Evolutionary conservation across 2,329 filamentous ascomycete species (phyloP).

Genomic region (Lecanoromycetidae sp.): DNA sequence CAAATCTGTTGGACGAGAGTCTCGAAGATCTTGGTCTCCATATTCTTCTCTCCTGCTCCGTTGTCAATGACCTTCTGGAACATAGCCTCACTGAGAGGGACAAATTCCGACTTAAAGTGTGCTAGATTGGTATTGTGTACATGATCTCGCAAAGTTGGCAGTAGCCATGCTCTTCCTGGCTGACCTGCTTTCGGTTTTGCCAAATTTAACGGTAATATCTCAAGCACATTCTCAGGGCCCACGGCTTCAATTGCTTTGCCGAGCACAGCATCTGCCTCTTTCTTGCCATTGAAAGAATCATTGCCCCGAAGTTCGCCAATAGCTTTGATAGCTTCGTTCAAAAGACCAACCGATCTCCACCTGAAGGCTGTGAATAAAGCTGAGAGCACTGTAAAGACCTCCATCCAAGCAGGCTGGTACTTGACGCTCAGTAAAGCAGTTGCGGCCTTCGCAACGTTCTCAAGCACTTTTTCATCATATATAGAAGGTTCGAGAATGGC

Average conservation of each 20-base stretch:
- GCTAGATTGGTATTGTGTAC: constrained; percentile 76
- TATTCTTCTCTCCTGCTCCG: constrained; percentile 71
- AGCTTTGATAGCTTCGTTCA: constrained; percentile 61
- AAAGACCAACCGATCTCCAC: constrained; percentile 71
- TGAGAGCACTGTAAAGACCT: constrained; percentile 79
- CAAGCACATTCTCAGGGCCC: constrained; percentile 74
- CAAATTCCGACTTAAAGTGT: constrained; percentile 76
- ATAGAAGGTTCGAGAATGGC: constrained; percentile 81
- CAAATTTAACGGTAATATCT: constrained; percentile 76
- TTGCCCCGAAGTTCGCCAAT: constrained; percentile 81
- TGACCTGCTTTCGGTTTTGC: constrained; percentile 63
- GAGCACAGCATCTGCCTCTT: constrained; percentile 83
- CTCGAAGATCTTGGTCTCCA: constrained; percentile 96
- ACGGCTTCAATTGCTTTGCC: constrained; percentile 79
- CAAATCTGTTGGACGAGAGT: constrained; percentile 92
- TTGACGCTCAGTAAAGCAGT: constrained; percentile 72
- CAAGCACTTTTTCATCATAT: constrained; percentile 80
- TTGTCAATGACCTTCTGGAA: constrained; percentile 82
- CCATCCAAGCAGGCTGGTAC: constrained; percentile 87
- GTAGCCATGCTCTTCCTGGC: constrained; percentile 82
- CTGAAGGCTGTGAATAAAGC: constrained; percentile 77
- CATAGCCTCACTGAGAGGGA: constrained; percentile 79
- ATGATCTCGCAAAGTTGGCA: constrained; percentile 80
- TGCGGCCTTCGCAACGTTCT: constrained; percentile 60
- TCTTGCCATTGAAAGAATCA: constrained; percentile 82